phyloP scores from a whole-genome alignment of 768 basidiomycete genomes.

The Phlebiopsis flavidoalba region DNA sequence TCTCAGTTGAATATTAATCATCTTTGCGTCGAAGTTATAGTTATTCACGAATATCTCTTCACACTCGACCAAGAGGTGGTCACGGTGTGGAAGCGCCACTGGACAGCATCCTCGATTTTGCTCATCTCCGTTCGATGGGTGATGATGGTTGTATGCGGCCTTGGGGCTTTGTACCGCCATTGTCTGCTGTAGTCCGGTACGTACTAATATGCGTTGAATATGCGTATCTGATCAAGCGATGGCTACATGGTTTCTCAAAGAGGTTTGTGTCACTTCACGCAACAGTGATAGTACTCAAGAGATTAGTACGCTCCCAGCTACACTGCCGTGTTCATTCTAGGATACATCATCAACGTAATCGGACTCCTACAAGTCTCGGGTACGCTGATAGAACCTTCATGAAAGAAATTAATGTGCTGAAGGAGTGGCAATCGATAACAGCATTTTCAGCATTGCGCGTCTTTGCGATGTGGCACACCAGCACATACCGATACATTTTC shows the following conservation, averaged over 20 bases:
- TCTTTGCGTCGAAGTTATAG: neutral
- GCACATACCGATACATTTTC: neutral
- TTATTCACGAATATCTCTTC: neutral
- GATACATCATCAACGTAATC: neutral
- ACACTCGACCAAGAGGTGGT: neutral
- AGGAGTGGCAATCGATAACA: too few relatives aligned
- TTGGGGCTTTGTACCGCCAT: neutral
- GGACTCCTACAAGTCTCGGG: neutral
- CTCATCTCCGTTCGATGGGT: neutral
- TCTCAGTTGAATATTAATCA: too few relatives aligned
- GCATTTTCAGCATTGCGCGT: neutral
- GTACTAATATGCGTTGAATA: neutral
- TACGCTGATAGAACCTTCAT: neutral
- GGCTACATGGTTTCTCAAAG: neutral
- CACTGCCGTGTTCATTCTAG: neutral
- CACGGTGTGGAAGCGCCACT: neutral
- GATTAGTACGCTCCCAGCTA: neutral
- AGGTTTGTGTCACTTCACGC: neutral
- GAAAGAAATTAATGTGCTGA: too few relatives aligned
- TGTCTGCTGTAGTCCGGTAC: neutral
- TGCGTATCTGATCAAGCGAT: neutral
- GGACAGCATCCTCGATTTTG: neutral
- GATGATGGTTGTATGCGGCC: neutral
- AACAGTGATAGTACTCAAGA: neutral
- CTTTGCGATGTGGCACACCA: neutral